phyloP scores from a whole-genome alignment of 495 filamentous ascomycete genomes.

The Neurospora pannonica region DNA sequence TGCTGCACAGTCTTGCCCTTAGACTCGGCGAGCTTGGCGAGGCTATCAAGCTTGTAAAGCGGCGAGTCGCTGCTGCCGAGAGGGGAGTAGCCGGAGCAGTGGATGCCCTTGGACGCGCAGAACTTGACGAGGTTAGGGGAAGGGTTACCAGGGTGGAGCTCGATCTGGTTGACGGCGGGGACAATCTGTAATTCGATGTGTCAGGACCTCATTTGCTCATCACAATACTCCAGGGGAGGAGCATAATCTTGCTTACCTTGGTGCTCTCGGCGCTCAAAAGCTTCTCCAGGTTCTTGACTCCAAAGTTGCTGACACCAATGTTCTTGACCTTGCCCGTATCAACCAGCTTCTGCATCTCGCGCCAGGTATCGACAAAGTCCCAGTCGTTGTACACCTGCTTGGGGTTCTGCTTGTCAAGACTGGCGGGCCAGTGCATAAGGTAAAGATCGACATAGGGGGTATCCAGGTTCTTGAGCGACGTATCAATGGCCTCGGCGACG shows the following conservation, averaged over 20 bases:
- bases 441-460: conserved; percentile 77
- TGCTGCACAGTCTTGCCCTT: conserved; percentile 62
- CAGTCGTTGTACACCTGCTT: conserved; percentile 46
- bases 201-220: neutral
- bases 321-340: conserved; percentile 72
- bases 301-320: conserved; percentile 77
- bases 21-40: conserved; percentile 51
- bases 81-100: conserved; percentile 59
- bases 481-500: conserved; percentile 55
- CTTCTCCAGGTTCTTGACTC: conserved; percentile 55
- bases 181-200: conserved; percentile 45
- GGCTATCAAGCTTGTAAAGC: conserved; percentile 50
- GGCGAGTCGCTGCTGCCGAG: conserved; percentile 48
- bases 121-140: conserved; percentile 72
- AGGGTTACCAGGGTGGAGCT: conserved; percentile 77
- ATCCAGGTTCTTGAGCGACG: conserved; percentile 59
- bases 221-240: neutral
- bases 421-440: conserved; percentile 75
- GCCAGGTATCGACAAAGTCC: conserved; percentile 77
- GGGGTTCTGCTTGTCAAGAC: conserved; percentile 31
- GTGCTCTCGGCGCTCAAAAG: conserved; percentile 49
- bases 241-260: conserved; percentile 22
- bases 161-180: conserved; percentile 85
- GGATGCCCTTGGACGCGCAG: conserved; percentile 57
- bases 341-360: conserved; percentile 73